Evolutionary conservation across 2,329 filamentous ascomycete species (phyloP), one percentile per base, ranked within the genome.

Genomic region (Fusarium sp.): DNA sequence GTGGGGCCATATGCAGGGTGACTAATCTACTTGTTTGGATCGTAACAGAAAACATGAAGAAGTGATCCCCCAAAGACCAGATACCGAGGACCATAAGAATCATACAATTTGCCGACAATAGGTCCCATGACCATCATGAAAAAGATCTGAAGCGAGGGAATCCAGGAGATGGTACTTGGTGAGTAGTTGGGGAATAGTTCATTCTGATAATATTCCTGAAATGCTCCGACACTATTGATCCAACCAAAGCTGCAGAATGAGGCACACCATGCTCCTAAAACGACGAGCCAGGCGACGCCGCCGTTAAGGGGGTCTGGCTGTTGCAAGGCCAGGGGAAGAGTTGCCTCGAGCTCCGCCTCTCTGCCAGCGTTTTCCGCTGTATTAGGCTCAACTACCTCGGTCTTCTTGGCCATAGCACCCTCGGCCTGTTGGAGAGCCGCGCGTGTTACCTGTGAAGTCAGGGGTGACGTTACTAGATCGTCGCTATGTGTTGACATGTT

Each of bases 51-150:
- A 18, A 91, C 84, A 59, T 90, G 86, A 34, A 89, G 74, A 55
- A 89, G 77, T 1, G 82, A 84, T 18, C 88, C 88, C 15, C 76
- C 74, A 2, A 88, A 34, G 3, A 90, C 75, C 1, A 92, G 79
- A 49, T 80, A 84, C 29, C 85, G 83, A 0, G 90, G 88, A 0
- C 91, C 91, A 60, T 88, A 87, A 59, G 82, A 86, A 73, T 93
- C 91, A 70, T 86, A 91, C 0, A 90, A 61, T 32, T 83, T 85
- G 4, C 91, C 91, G n/a, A 89, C 83, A 10, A 92, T 73, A 0
- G 89, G 88, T 0, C 90, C 89, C 72, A 81, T 77, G 25, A 76
- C 80, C 73, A 87, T 86, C 82, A 91, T 84, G 74, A 88, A 82
- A 70, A 86, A 87, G 18, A 85, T 79, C 65, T 89, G 84, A 10